Evolutionary conservation across 2,329 filamentous ascomycete species (phyloP).

Genomic region (Colletotrichum abscissum): DNA sequence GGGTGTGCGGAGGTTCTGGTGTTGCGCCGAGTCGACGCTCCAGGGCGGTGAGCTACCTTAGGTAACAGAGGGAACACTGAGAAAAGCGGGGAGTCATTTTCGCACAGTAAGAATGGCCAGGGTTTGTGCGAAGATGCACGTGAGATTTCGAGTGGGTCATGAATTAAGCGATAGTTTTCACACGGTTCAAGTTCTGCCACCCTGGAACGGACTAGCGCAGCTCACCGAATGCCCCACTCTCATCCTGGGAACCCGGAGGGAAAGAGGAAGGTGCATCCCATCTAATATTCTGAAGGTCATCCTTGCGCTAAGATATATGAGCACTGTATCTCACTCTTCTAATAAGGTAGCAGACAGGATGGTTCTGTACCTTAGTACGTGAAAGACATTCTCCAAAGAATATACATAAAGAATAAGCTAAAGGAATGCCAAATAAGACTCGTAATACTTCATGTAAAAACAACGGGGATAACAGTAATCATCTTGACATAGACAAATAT

Average conservation of each 20-base stretch:
- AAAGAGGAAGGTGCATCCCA: background rate
- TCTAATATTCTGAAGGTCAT: too few relatives aligned
- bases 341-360: too few relatives aligned
- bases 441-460: fast-evolving
- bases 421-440: too few relatives aligned
- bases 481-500: too few relatives aligned
- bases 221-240: fast-evolving
- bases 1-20: constrained; percentile 8
- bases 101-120: background rate
- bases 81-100: background rate
- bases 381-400: too few relatives aligned
- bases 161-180: background rate
- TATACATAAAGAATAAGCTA: too few relatives aligned
- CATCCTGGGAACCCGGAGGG: background rate
- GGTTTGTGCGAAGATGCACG: background rate
- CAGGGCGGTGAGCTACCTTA: background rate
- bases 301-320: too few relatives aligned
- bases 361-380: too few relatives aligned
- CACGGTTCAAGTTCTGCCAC: background rate
- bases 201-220: background rate
- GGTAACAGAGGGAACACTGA: too few relatives aligned
- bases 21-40: background rate
- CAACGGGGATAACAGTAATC: too few relatives aligned
- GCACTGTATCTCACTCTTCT: too few relatives aligned
- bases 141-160: background rate